Evolutionary conservation across 441 rosid species (phyloP).

Genomic region (Cnidoscolus chayamansa): DNA sequence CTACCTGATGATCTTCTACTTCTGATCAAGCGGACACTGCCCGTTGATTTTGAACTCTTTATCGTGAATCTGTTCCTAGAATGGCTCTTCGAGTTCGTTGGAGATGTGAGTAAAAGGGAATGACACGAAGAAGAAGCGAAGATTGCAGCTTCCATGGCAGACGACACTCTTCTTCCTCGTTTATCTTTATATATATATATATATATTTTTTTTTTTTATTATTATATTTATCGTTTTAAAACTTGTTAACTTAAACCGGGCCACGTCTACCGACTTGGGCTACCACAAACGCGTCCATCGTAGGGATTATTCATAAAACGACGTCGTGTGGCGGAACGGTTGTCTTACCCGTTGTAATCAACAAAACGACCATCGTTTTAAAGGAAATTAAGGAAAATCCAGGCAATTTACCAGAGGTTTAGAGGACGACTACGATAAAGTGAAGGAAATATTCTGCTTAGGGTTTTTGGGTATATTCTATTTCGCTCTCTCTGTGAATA

Average conservation of each 20-base stretch:
- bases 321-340: not conserved
- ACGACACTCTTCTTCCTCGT: not conserved
- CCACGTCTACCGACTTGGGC: constrained; percentile 17
- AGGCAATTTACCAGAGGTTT: not conserved
- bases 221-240: not conserved
- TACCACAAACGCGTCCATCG: constrained; percentile 2
- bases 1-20: constrained; percentile 16
- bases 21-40: constrained; percentile 14
- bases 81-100: not conserved
- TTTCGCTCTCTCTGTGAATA: not conserved
- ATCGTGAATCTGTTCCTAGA: constrained; percentile 9
- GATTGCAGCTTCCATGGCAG: constrained; percentile 22
- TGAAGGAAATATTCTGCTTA: not conserved
- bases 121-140: not conserved
- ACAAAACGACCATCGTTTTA: not conserved
- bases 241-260: not conserved
- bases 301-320: not conserved
- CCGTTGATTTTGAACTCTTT: constrained; percentile 29
- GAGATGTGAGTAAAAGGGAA: not conserved
- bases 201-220: not conserved
- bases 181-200: not conserved
- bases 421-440: not conserved
- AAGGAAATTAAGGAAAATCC: not conserved
- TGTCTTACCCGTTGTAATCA: too few species aligned
- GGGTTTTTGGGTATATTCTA: constrained; percentile 46